Evolutionary conservation across 257 asterid genomes (phyloP).

Genomic region (Solanum sparsipilum): DNA sequence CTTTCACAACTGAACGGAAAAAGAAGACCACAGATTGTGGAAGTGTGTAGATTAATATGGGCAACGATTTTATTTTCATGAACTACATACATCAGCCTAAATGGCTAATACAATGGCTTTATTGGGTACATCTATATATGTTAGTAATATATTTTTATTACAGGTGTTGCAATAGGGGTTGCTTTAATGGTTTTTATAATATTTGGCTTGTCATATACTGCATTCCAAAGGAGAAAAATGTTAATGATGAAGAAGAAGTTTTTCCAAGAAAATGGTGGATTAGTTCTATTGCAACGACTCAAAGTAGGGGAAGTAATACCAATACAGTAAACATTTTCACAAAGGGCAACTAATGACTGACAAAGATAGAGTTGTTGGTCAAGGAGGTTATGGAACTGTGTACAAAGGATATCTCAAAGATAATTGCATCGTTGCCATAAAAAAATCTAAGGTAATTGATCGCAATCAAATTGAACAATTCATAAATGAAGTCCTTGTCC

Average conservation of each 20-base stretch:
- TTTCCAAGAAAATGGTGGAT: background rate
- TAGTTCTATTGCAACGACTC: background rate
- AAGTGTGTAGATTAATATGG: background rate
- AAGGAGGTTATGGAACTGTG: constrained; percentile 1
- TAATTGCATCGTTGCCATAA: background rate
- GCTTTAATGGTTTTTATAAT: background rate
- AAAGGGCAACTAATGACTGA: background rate
- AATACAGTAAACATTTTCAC: background rate
- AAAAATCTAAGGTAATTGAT: background rate
- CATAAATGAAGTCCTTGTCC: constrained; percentile 21
- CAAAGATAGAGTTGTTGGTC: background rate
- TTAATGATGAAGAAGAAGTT: background rate
- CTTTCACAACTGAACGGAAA: too few species aligned
- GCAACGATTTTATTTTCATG: too few species aligned
- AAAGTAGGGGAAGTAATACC: background rate
- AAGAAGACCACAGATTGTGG: too few species aligned
- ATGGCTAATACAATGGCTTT: background rate
- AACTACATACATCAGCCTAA: background rate
- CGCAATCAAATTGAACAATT: constrained; percentile 20
- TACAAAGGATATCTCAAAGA: background rate
- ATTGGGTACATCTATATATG: background rate
- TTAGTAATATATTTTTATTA: background rate
- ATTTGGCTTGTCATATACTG: background rate
- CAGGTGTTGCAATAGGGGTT: background rate
- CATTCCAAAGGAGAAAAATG: background rate